These are phyloP conservation scores for Echria macrotheca DNA, from an alignment of 495 filamentous ascomycete species.

Conservation along the genomic window DNA sequence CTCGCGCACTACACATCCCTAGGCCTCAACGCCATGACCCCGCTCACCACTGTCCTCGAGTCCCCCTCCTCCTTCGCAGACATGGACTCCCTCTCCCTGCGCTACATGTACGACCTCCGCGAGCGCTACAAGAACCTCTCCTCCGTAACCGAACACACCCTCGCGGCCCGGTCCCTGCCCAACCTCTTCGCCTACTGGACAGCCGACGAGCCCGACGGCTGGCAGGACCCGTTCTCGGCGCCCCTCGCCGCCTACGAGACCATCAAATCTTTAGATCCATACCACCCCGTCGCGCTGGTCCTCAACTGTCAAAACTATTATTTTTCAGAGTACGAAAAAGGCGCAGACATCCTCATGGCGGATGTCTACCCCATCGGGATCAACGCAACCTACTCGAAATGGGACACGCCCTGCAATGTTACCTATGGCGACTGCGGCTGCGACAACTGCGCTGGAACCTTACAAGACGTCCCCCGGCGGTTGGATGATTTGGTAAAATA, in stretches of 20 bases:
- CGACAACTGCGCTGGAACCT: conserved; percentile 55
- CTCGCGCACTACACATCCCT: conserved; percentile 48
- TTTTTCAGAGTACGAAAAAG: conserved; percentile 54
- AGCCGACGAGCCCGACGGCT: conserved; percentile 66
- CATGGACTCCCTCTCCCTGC: conserved; percentile 53
- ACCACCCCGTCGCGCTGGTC: conserved; percentile 60
- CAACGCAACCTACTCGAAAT: conserved; percentile 45
- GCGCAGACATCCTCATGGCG: conserved; percentile 61
- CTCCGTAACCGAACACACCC: conserved; percentile 47
- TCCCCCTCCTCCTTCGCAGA: conserved; percentile 47
- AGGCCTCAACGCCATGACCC: conserved; percentile 40
- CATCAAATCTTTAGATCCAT: conserved; percentile 57
- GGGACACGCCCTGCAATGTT: conserved; percentile 53
- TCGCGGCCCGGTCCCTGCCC: conserved; percentile 43
- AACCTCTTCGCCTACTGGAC: conserved; percentile 63
- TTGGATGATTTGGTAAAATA: conserved; percentile 47
- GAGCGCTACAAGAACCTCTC: conserved; percentile 54
- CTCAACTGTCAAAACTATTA: conserved; percentile 70
- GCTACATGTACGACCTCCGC: conserved; percentile 61
- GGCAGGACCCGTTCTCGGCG: conserved; percentile 51
- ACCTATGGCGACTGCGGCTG: conserved; percentile 71
- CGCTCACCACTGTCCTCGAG: conserved; percentile 31
- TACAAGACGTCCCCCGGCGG: conserved; percentile 52
- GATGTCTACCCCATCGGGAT: conserved; percentile 63
- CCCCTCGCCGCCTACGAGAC: conserved; percentile 32